Evolutionary conservation across 208 protist genomes (phyloP).

Genomic region (Polymyxa betae): DNA sequence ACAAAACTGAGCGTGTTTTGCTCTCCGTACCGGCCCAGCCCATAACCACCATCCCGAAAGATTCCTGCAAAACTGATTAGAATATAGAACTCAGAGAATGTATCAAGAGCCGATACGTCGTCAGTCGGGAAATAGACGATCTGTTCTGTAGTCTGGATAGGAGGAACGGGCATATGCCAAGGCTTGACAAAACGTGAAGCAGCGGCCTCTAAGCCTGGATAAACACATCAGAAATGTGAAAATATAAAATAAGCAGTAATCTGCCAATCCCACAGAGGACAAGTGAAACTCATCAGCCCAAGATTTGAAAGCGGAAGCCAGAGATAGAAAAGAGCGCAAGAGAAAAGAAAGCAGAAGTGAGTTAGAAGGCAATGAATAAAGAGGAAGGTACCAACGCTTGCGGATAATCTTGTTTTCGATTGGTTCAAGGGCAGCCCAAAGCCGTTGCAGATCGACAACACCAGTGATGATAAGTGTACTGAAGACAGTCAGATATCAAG

Average conservation of each 20-base stretch:
- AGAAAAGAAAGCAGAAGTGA: background rate
- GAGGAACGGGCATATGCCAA: slow-evolving; percentile 39
- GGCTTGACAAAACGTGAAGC: too few relatives aligned
- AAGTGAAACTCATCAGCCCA: too few relatives aligned
- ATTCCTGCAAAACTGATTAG: background rate
- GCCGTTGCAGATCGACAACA: slow-evolving; percentile 20
- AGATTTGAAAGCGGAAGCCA: too few relatives aligned
- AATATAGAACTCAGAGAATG: background rate
- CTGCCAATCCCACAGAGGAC: too few relatives aligned
- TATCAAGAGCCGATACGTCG: slow-evolving; percentile 42
- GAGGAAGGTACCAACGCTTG: background rate
- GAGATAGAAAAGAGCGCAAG: background rate
- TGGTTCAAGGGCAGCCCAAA: slow-evolving; percentile 15
- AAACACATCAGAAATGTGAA: too few relatives aligned
- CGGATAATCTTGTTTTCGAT: slow-evolving; percentile 8
- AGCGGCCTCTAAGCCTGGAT: too few relatives aligned
- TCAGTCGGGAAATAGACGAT: slow-evolving; percentile 56
- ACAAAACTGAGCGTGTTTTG: background rate
- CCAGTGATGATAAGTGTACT: slow-evolving; percentile 58
- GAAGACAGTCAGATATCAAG: background rate
- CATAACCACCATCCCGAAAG: background rate
- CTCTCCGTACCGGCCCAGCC: background rate
- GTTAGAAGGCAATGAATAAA: slow-evolving; percentile 5
- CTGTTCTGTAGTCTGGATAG: slow-evolving; percentile 15
- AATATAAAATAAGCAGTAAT: too few relatives aligned